Evolutionary conservation across 805 yeast species (phyloP).

Genomic region (Nakazawaea wickerhamii): DNA sequence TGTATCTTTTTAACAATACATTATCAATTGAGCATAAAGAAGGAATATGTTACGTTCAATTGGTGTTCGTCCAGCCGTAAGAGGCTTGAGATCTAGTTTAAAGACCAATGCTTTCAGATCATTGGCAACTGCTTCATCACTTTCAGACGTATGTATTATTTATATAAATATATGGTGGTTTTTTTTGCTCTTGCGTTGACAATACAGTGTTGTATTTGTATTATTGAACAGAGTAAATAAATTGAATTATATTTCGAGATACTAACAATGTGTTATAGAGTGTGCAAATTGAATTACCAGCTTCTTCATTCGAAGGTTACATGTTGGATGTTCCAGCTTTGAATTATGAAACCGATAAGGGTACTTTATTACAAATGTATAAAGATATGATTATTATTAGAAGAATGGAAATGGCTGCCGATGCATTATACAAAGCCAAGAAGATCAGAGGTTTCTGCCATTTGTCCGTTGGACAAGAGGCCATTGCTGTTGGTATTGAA

Average conservation of each 20-base stretch:
- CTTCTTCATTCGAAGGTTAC: slow-evolving; percentile 80
- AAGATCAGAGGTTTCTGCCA: slow-evolving; percentile 99
- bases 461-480: slow-evolving; percentile 97
- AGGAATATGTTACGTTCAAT: slow-evolving; percentile 20
- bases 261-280: slow-evolving; percentile 16
- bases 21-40: neutral
- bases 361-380: slow-evolving; percentile 83
- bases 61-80: slow-evolving; percentile 15
- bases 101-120: slow-evolving; percentile 20
- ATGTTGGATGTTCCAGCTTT: slow-evolving; percentile 68
- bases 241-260: no score
- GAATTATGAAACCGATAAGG: slow-evolving; percentile 74
- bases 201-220: slow-evolving; percentile 1
- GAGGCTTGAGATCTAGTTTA: slow-evolving; percentile 17
- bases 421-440: slow-evolving; percentile 96
- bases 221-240: no score
- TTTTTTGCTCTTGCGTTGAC: no score
- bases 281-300: slow-evolving; percentile 59
- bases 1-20: neutral
- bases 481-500: slow-evolving; percentile 98
- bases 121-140: slow-evolving; percentile 26
- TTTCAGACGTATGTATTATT: slow-evolving; percentile 20
- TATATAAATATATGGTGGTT: neutral
- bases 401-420: slow-evolving; percentile 99
- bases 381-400: slow-evolving; percentile 90